Base-by-base conservation (phyloP, 2,329 filamentous ascomycete species). In the Penicillium sp. region DNA sequence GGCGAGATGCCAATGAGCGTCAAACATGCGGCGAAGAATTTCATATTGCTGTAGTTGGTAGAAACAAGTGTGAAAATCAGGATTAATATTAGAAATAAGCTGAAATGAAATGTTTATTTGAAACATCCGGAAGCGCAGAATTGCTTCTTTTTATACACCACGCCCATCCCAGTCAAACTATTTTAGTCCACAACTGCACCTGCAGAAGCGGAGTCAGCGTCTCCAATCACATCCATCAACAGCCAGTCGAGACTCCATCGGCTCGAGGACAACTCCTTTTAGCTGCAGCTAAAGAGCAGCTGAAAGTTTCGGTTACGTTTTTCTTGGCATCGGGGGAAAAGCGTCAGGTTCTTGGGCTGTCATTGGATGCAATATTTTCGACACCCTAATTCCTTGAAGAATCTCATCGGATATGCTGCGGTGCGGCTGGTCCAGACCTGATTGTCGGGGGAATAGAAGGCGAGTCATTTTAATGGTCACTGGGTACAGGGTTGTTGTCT, bases 261-360 rank as follows among this genome's bases (percentile, higher is more conserved):
- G 23, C 44, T 36, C 17, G 27, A 36, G 17, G 27, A 10, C 6
- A 15, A 27, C 39, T 19, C 29, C 29, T n/a, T 42, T 33, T 29
- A 47, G n/a, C 15, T 41, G 49, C 49, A 53, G 54, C 36, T n/a
- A 33, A 23, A 27, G 23, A 7, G 5, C 9, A 53, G 42, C 29
- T 48, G 42, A 48, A 35, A 23, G 53, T 39, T 19, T 53, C 23
- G 49, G 13, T 36, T 42, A 36, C 8, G 13, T 23, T n/a, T 31
- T 19, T 36, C 55, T 57, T 57, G 55, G 49, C 54, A 6, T 55
- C 53, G 54, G 49, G 33, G 41, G 23, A 23, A 53, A 53, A 23
- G 35, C n/a, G 8, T 17, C 8, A 33, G 13, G 31, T 6, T 25
- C 4, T 21, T 31, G 17, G 41, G 9, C 5, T 19, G 1, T 31